phyloP scores from a whole-genome alignment of 2,329 filamentous ascomycete species.

The Colletotrichum sublineola region DNA sequence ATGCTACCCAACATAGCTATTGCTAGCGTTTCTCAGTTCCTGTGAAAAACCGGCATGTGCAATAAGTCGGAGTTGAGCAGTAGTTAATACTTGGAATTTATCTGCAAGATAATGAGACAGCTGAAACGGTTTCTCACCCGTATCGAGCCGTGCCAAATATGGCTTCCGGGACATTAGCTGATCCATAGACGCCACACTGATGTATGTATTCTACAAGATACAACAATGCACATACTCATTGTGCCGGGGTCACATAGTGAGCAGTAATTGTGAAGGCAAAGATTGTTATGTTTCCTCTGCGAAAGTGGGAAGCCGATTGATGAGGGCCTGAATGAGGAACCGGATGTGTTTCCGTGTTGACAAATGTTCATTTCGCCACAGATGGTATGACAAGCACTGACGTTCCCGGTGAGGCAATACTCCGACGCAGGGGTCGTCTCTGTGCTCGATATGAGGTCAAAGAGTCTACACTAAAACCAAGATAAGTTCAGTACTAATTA shows the following conservation, averaged over 20 bases:
- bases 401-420: constrained; percentile 6
- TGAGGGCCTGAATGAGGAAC: too few relatives aligned
- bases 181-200: background rate
- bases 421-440: constrained; percentile 17
- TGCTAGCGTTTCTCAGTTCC: background rate
- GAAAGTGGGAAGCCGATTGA: background rate
- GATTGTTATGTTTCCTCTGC: background rate
- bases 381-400: constrained; percentile 32
- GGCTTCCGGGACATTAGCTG: background rate
- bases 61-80: too few relatives aligned
- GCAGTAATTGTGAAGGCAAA: too few relatives aligned
- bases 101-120: too few relatives aligned
- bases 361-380: constrained; percentile 26
- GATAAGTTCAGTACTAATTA: background rate
- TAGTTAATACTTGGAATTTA: background rate
- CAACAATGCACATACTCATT: fast-evolving
- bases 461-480: background rate
- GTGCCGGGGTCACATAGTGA: background rate
- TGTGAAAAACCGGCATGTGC: background rate
- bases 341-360: background rate
- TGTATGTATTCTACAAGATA: background rate
- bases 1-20: background rate
- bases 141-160: background rate
- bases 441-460: constrained; percentile 3
- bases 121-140: background rate